These are phyloP conservation scores for Pleochaeta shiraiana DNA, from an alignment of 2,329 filamentous ascomycete species.

Conservation along the genomic window DNA sequence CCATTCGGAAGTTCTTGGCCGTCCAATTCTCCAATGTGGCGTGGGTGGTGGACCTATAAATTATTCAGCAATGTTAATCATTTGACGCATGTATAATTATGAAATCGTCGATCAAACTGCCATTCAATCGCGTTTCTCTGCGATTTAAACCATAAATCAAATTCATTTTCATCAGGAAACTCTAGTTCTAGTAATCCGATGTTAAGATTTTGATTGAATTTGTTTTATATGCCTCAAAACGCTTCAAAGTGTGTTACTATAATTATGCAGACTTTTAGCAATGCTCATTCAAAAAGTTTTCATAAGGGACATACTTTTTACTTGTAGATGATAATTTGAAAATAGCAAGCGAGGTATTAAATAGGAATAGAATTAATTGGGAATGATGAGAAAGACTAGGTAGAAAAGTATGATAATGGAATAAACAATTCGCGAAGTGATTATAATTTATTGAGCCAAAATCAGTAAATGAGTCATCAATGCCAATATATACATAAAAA, in stretches of 20 bases:
- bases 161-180: not conserved
- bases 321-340: no score
- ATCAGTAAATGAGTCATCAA: no score
- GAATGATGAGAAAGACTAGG: no score
- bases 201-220: not conserved
- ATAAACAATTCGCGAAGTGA: no score
- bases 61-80: not conserved
- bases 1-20: not conserved
- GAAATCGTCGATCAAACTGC: not conserved
- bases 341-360: no score
- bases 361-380: no score
- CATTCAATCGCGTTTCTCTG: not conserved
- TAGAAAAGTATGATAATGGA: no score
- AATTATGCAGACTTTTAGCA: not conserved
- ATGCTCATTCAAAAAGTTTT: not conserved
- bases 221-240: not conserved
- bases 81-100: no score
- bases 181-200: not conserved
- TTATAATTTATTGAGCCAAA: no score
- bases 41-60: not conserved
- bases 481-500: no score
- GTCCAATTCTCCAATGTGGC: no score
- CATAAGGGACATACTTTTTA: no score
- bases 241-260: not conserved
- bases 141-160: not conserved